These are phyloP conservation scores for Claviceps pazoutovae DNA, from an alignment of 2,329 filamentous ascomycete genomes.

Conservation along the genomic window DNA sequence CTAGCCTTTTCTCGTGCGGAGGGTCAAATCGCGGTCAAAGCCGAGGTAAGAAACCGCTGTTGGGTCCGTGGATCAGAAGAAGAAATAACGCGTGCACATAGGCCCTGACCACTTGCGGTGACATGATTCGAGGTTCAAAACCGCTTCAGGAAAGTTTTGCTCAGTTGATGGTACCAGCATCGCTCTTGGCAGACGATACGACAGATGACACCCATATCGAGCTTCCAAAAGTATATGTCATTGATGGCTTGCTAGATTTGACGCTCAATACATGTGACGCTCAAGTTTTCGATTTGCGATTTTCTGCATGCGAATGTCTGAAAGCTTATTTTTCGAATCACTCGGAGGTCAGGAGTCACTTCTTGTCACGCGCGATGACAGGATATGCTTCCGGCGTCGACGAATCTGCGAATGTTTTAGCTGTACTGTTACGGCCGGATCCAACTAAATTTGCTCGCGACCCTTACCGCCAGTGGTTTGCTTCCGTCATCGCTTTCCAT, in stretches of 20 bases:
- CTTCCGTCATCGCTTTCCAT: slow-evolving; percentile 74
- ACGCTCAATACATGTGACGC: slow-evolving; percentile 54
- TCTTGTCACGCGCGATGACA: slow-evolving; percentile 76
- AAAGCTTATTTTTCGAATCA: slow-evolving; percentile 86
- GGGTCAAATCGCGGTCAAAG: slow-evolving; percentile 57
- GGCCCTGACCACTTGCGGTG: slow-evolving; percentile 73
- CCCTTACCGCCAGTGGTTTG: slow-evolving; percentile 83
- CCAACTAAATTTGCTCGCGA: slow-evolving; percentile 51
- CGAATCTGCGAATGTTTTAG: slow-evolving; percentile 78
- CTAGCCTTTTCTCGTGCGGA: slow-evolving; percentile 65
- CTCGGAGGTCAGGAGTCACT: slow-evolving; percentile 67
- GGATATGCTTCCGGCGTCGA: slow-evolving; percentile 66
- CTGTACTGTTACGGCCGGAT: slow-evolving; percentile 59
- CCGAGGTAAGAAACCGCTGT: slow-evolving; percentile 44
- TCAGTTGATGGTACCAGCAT: slow-evolving; percentile 61
- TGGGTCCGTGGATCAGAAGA: slow-evolving; percentile 1
- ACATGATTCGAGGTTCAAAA: slow-evolving; percentile 72
- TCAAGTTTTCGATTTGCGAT: slow-evolving; percentile 62
- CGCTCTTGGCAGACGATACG: slow-evolving; percentile 26
- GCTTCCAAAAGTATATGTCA: slow-evolving; percentile 64
- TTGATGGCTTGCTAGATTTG: slow-evolving; percentile 80
- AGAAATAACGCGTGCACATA: slow-evolving; percentile 19
- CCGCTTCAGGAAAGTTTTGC: slow-evolving; percentile 79
- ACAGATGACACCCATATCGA: slow-evolving; percentile 32
- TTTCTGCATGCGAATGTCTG: slow-evolving; percentile 78